Base-by-base conservation (phyloP, 2,329 filamentous ascomycete genomes). In the Ophiocordyceps sinensis region DNA sequence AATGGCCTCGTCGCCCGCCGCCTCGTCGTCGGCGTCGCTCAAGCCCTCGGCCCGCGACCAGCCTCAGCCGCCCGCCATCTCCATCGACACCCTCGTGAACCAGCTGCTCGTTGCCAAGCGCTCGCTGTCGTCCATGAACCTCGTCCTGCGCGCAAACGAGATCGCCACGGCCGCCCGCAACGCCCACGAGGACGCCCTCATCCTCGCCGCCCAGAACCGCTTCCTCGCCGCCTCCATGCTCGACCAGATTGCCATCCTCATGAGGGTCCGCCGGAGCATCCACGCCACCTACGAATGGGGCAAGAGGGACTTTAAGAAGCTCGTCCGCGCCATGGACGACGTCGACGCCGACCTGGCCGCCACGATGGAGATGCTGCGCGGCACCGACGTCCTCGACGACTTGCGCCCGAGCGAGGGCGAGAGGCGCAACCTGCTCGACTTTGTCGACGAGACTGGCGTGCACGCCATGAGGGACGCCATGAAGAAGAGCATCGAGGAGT, bases 31-130 rank as follows among this genome's bases (percentile, higher is more conserved):
- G 28, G 52, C 50, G 36, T 63, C 60, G 9, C 55, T 60, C 28
- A 52, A 54, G 38, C 56, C 51, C 14, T 55, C 56, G 3, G 47
- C 51, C 36, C 49, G 51, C 43, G 47, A n/a, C 52, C 41, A 43
- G 39, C 23, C 39, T 11, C 35, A 23, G 41, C 40, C 35, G 43
- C 46, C 39, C 7, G 36, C 41, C 37, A 54, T 62, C 39, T 51
- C 61, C 29, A 74, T 94, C 53, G 85, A 94, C 51, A 78, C 77
- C 21, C 77, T 96, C 36, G 84, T 95, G 42, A 75, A 78, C 41
- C 79, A 94, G 62, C 80, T 95, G 30, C 77, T 95, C 34, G 80
- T 82, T 28, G 84, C 89, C 9, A 95, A 95, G 58, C 78, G 85
- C 36, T 88, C 88, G 1, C 73, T 96, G 5, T 84, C 83, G 14